These are phyloP conservation scores for Talaromyces atroroseus DNA, from an alignment of 2,329 filamentous ascomycete genomes.

Conservation along the genomic window DNA sequence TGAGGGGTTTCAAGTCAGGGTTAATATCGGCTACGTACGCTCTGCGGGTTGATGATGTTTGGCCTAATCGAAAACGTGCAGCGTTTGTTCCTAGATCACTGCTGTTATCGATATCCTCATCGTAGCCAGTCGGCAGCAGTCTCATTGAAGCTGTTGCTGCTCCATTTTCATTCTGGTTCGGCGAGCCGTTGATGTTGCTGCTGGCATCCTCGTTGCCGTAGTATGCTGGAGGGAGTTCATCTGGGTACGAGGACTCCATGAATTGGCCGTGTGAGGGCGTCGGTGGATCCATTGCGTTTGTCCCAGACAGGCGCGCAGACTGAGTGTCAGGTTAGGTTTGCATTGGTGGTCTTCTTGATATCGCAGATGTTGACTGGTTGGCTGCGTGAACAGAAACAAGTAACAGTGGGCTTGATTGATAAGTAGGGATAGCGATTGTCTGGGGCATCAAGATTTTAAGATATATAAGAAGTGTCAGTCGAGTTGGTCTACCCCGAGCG, in stretches of 20 bases:
- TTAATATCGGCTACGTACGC: constrained; percentile 31
- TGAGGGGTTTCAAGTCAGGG: neutral
- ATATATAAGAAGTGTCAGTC: neutral
- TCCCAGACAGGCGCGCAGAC: constrained; percentile 7
- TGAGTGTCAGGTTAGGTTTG: neutral
- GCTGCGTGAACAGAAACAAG: neutral
- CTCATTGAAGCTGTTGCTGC: constrained; percentile 37
- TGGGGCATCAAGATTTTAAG: neutral
- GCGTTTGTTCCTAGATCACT: constrained; percentile 20
- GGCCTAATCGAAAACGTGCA: constrained; percentile 25
- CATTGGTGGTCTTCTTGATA: neutral
- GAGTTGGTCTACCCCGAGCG: neutral
- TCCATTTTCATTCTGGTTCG: constrained; percentile 20
- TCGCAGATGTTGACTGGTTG: neutral
- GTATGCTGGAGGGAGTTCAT: constrained; percentile 40
- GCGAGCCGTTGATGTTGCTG: constrained; percentile 18
- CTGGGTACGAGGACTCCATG: constrained; percentile 33
- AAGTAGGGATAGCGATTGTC: neutral
- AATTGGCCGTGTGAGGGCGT: constrained; percentile 20
- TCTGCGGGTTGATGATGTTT: constrained; percentile 23
- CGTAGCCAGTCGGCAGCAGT: constrained; percentile 37
- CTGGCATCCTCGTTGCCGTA: constrained; percentile 21
- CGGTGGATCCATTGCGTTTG: constrained; percentile 14
- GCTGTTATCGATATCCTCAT: constrained; percentile 28
- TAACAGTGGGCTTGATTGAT: neutral